These are phyloP conservation scores for Penicillium ucsense DNA, from an alignment of 495 filamentous ascomycete genomes.

Conservation along the genomic window DNA sequence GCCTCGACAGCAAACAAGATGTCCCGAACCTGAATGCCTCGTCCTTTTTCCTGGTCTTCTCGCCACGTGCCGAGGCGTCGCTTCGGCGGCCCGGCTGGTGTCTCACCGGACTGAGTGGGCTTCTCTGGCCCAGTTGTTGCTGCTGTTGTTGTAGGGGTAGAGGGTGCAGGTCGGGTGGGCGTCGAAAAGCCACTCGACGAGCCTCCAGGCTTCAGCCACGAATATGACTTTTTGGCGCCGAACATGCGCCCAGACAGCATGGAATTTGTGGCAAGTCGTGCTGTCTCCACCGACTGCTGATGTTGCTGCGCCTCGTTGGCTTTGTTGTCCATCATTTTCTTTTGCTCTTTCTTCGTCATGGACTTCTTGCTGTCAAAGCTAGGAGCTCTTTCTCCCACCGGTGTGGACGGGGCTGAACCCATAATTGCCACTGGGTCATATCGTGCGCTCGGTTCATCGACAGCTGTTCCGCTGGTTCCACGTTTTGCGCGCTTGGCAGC, in stretches of 20 bases:
- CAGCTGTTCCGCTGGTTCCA: conserved; percentile 22
- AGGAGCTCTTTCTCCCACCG: conserved; percentile 33
- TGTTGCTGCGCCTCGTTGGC: conserved; percentile 43
- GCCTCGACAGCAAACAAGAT: conserved; percentile 42
- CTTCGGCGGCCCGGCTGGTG: conserved; percentile 16
- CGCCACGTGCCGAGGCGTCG: conserved; percentile 36
- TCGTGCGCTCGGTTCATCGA: conserved; percentile 9
- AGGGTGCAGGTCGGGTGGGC: conserved; percentile 25
- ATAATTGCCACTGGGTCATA: conserved; percentile 29
- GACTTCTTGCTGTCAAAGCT: conserved; percentile 44
- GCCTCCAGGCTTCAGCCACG: conserved; percentile 34
- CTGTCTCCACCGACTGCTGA: conserved; percentile 40
- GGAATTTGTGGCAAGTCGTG: conserved; percentile 35
- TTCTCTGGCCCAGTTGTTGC: conserved; percentile 25
- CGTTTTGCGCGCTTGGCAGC: conserved; percentile 42
- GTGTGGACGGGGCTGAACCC: conserved; percentile 34
- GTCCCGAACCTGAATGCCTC: conserved; percentile 40
- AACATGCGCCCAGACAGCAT: conserved; percentile 38
- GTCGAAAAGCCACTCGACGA: conserved; percentile 31
- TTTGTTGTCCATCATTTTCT: conserved; percentile 40
- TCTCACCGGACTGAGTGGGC: conserved; percentile 18
- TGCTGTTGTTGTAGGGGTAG: conserved; percentile 21
- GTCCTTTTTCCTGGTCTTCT: conserved; percentile 39
- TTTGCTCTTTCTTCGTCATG: conserved; percentile 43
- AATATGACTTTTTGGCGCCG: conserved; percentile 37